phyloP scores from a whole-genome alignment of 495 filamentous ascomycete genomes.

The Tuber borchii region DNA sequence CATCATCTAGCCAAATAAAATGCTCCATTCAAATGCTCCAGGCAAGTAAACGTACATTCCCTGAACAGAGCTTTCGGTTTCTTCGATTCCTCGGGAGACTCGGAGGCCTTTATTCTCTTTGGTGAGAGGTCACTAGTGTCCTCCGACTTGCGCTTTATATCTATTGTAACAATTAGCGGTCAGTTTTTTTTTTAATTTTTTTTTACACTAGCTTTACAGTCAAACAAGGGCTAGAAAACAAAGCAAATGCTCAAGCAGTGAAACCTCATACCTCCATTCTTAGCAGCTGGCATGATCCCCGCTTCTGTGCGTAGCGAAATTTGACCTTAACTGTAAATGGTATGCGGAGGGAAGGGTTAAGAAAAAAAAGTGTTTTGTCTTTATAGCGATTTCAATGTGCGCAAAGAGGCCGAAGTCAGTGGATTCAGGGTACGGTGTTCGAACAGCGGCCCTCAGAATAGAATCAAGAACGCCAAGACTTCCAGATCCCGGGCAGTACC shows the following conservation, averaged over 20 bases:
- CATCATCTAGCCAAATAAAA: not conserved
- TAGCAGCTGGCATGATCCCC: not conserved
- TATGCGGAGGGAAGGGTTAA: not conserved
- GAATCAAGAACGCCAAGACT: not conserved
- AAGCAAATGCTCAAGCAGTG: not conserved
- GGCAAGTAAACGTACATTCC: slow-evolving; percentile 30
- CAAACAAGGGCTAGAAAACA: not conserved
- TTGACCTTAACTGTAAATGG: not conserved
- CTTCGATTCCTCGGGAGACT: slow-evolving; percentile 36
- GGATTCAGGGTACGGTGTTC: not conserved
- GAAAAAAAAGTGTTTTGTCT: not conserved
- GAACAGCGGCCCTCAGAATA: not conserved
- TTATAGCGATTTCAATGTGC: not conserved
- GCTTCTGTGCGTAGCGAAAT: not conserved
- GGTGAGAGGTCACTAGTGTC: slow-evolving; percentile 32
- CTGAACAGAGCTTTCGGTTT: slow-evolving; percentile 39
- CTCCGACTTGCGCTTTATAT: slow-evolving; percentile 40
- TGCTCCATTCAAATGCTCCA: not conserved
- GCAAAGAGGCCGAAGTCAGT: not conserved
- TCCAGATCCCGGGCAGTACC: not conserved
- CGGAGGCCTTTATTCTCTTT: slow-evolving; percentile 35
- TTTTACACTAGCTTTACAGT: not conserved
- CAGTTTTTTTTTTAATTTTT: not conserved
- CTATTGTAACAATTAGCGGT: slow-evolving; percentile 1
- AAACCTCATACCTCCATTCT: slow-evolving; percentile 1